These are phyloP conservation scores for Meredithiella fracta DNA, from an alignment of 2,329 filamentous ascomycete genomes.

Conservation along the genomic window DNA sequence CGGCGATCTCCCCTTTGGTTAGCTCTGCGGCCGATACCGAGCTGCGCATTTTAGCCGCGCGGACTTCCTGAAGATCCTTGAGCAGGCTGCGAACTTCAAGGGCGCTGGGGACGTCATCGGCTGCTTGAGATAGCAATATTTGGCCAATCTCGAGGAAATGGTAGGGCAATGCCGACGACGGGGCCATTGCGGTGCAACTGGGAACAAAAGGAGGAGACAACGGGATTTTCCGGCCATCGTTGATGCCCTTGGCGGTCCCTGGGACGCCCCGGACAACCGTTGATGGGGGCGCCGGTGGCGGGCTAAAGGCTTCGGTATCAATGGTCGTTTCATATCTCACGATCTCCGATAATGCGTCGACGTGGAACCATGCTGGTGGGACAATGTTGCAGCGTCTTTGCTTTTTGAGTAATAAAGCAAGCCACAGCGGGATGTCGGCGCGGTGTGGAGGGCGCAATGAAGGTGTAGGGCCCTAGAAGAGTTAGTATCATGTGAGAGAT, in stretches of 20 bases:
- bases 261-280: conserved; percentile 34
- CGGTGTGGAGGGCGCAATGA: conserved; percentile 67
- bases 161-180: conserved; percentile 62
- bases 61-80: conserved; percentile 69
- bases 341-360: conserved; percentile 57
- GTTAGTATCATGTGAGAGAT: background rate
- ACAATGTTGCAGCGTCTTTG: conserved; percentile 88
- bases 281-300: conserved; percentile 38
- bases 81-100: conserved; percentile 60
- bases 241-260: conserved; percentile 16
- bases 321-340: conserved; percentile 65
- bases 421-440: conserved; percentile 72
- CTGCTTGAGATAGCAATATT: conserved; percentile 67
- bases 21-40: conserved; percentile 57
- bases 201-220: conserved; percentile 63
- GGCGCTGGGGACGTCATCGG: conserved; percentile 61
- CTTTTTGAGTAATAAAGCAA: conserved; percentile 84
- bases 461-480: conserved; percentile 55
- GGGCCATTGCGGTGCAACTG: conserved; percentile 53
- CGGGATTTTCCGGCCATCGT: conserved; percentile 14
- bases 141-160: conserved; percentile 91
- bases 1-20: conserved; percentile 35
- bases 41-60: conserved; percentile 73
- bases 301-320: conserved; percentile 56
- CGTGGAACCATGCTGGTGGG: conserved; percentile 74